phyloP scores from a whole-genome alignment of 2,329 filamentous ascomycete genomes.

The Chaetomiaceae sp. region DNA sequence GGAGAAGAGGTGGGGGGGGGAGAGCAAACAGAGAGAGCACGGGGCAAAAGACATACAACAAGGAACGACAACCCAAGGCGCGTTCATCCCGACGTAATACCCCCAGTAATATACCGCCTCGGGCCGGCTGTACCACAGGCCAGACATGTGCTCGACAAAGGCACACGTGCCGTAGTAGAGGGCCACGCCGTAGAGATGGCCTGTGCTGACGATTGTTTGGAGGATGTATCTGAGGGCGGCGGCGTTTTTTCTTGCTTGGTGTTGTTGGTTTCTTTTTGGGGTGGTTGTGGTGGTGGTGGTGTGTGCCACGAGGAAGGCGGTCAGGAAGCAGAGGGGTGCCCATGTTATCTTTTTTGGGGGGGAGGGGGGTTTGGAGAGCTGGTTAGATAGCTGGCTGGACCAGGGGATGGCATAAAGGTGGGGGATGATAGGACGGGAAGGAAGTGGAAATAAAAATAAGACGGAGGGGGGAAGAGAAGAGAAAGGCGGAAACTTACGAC shows the following conservation, averaged over 20 bases:
- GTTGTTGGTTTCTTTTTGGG: neutral
- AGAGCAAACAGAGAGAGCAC: too few species aligned
- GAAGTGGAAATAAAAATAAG: too few species aligned
- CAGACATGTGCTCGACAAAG: conserved; percentile 42
- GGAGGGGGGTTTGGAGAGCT: neutral
- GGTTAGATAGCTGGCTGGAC: too few species aligned
- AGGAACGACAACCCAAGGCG: conserved; percentile 56
- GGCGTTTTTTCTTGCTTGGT: too few species aligned
- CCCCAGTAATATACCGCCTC: conserved; percentile 59
- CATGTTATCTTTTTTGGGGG: conserved; percentile 42
- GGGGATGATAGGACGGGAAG: neutral
- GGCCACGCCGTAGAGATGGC: conserved; percentile 57
- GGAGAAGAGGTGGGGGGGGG: too few species aligned
- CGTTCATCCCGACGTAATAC: conserved; percentile 58
- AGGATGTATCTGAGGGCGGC: conserved; percentile 45
- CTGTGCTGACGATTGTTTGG: conserved; percentile 47
- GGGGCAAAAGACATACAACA: conserved; percentile 42
- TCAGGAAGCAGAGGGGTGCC: conserved; percentile 54
- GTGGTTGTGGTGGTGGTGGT: neutral
- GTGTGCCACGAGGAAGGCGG: conserved; percentile 42
- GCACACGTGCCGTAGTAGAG: conserved; percentile 58
- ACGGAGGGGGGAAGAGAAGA: conserved; percentile 19
- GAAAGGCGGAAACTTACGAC: conserved; percentile 53
- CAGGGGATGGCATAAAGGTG: neutral
- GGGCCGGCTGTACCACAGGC: conserved; percentile 50